Evolutionary conservation across 352 stramenopile species (phyloP), one percentile per base, ranked within the genome.

Genomic region (Blastocystis hominis): DNA sequence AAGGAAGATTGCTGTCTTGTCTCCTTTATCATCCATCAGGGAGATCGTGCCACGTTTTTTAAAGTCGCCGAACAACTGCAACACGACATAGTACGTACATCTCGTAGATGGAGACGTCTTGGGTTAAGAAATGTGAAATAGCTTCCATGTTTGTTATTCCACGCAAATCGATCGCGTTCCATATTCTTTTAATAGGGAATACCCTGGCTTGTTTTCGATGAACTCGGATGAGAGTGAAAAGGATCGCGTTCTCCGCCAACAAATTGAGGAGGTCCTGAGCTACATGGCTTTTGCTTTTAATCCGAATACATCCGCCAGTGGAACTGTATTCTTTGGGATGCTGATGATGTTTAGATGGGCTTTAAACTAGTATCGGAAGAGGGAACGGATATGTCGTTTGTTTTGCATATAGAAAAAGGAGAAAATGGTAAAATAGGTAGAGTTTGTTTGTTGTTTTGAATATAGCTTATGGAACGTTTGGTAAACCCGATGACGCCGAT

Each of bases 261-360:
- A 24, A 20, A 84, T 84, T 68, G 24, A 64, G n/a, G 72, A 84
- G 46, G 68, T 53, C 15, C 4, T 84, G 54, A 53, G 68, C 38
- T 84, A 84, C 72, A 84, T 84, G 72, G 36, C 72, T 3, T 84
- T 84, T 47, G 20, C 72, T 24, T 63, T 56, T n/a, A 84, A 68
- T 20, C n/a, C 30, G 17, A 53, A 84, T 40, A 68, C 72, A 17
- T 66, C 13, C 34, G 44, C 15, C 24, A 69, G n/a, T 34, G 72
- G 72, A 66, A 66, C 72, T 15, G 72, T 84, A 68, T 30, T 38
- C 6, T 24, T 62, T 4, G 7, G 20, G n/a, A 61, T n/a, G 10
- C 44, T 30, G 30, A 59, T 47, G 17, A 53, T n/a, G 3, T 34
- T 5, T 68, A 84, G 72, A 84, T 84, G 72, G 72, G 72, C 54